phyloP scores from a whole-genome alignment of 176 grass and related monocot genomes.

The Aegilops longissima region DNA sequence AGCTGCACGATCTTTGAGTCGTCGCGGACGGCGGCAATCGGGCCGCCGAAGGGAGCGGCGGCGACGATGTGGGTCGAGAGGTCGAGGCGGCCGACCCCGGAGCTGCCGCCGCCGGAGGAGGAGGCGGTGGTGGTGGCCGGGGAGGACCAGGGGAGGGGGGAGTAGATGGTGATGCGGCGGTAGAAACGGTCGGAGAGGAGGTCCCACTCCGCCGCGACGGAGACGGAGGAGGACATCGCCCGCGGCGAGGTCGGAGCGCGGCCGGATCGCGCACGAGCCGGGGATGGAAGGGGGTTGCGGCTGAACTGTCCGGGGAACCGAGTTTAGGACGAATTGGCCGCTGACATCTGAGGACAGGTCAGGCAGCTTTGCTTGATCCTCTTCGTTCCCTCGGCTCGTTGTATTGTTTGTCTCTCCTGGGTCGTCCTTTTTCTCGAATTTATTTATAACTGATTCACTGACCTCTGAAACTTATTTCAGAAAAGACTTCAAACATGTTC shows the following conservation, averaged over 20 bases:
- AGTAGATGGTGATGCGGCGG: conserved; percentile 57
- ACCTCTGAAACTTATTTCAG: too few species aligned
- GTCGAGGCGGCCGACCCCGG: conserved; percentile 65
- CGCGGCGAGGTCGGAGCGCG: conserved; percentile 22
- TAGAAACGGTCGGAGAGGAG: conserved; percentile 88
- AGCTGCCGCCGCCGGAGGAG: conserved; percentile 49
- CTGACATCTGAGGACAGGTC: conserved; percentile 4
- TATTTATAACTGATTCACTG: too few species aligned
- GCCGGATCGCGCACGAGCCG: conserved; percentile 21
- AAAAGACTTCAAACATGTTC: too few species aligned
- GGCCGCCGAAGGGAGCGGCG: conserved; percentile 74
- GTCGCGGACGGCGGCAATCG: conserved; percentile 90
- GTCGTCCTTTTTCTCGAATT: too few species aligned
- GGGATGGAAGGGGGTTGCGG: neutral
- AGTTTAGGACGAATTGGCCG: neutral
- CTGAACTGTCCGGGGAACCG: neutral
- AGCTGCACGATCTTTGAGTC: conserved; percentile 99
- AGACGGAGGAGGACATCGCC: conserved; percentile 75
- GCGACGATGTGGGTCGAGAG: conserved; percentile 81
- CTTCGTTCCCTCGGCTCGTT: too few species aligned
- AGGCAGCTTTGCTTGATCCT: too few species aligned
- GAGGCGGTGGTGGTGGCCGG: conserved; percentile 5
- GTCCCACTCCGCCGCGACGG: conserved; percentile 97
- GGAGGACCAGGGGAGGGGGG: conserved; percentile 54
- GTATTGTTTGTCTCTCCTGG: too few species aligned